phyloP scores from a whole-genome alignment of 192 early-diverging fungal species.

The Coemansia sp. region DNA sequence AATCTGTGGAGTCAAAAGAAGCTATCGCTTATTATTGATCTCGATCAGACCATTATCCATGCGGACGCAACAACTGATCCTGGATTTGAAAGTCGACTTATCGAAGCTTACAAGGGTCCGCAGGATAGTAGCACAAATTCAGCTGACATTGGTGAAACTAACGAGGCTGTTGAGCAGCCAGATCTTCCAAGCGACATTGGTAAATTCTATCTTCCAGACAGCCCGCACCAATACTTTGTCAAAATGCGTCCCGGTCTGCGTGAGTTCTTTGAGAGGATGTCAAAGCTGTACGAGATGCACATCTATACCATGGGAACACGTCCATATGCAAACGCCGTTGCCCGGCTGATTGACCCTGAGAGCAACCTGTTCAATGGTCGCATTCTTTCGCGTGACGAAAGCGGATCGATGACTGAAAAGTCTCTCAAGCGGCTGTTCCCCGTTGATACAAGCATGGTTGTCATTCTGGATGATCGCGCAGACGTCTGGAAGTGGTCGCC shows the following conservation, averaged over 20 bases:
- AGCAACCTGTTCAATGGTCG: slow-evolving; percentile 76
- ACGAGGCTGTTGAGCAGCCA: too few species aligned
- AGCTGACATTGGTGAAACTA: too few species aligned
- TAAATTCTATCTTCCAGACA: slow-evolving; percentile 70
- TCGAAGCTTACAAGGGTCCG: slow-evolving; percentile 40
- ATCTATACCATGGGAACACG: slow-evolving; percentile 99
- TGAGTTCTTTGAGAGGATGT: slow-evolving; percentile 70
- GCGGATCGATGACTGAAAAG: slow-evolving; percentile 77
- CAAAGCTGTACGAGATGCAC: slow-evolving; percentile 85
- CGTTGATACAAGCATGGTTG: slow-evolving; percentile 93
- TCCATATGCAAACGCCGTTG: slow-evolving; percentile 87
- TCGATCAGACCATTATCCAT: slow-evolving; percentile 98
- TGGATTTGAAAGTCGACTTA: slow-evolving; percentile 33
- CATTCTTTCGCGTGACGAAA: slow-evolving; percentile 92
- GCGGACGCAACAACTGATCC: slow-evolving; percentile 55
- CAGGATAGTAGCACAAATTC: too few species aligned
- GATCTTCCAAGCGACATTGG: slow-evolving; percentile 62
- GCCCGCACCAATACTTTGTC: slow-evolving; percentile 70
- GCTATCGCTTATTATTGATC: slow-evolving; percentile 90
- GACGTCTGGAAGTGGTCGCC: slow-evolving; percentile 94
- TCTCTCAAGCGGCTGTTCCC: slow-evolving; percentile 86
- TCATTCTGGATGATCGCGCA: slow-evolving; percentile 90
- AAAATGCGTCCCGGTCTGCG: slow-evolving; percentile 84
- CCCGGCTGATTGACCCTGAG: slow-evolving; percentile 82
- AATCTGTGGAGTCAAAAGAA: slow-evolving; percentile 65